Conservation (phyloP, 129 eudicot species). For the sunflower (Helianthus annuus) region HanXRQr2.0-SUNRISE NC_035449.2:28124517-28125016, state of each 20-base stretch:
- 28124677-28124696: conserved; percentile 25
- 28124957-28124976: too few species aligned
- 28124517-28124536: conserved; percentile 5
- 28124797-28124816: conserved; percentile 19
- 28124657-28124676: conserved; percentile 17
- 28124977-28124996: not conserved
- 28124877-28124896: too few species aligned
- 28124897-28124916: too few species aligned
- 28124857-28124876: not conserved
- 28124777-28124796: conserved; percentile 25
- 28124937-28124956: too few species aligned
- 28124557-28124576: not conserved
- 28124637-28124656: conserved; percentile 1
- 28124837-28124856: conserved; percentile 10
- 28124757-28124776: not conserved
- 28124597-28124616: conserved; percentile 6
- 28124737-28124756: conserved; percentile 22
- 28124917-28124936: too few species aligned
- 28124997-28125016: not conserved
- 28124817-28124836: too few species aligned
- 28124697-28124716: conserved; percentile 23
- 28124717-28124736: conserved; percentile 17
- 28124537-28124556: conserved; percentile 1
- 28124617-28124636: not conserved
- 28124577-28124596: conserved; percentile 2